Evolutionary conservation across 2,329 filamentous ascomycete genomes (phyloP), one percentile per base, ranked within the genome.

Genomic region (Neocatenulostroma microsporum): DNA sequence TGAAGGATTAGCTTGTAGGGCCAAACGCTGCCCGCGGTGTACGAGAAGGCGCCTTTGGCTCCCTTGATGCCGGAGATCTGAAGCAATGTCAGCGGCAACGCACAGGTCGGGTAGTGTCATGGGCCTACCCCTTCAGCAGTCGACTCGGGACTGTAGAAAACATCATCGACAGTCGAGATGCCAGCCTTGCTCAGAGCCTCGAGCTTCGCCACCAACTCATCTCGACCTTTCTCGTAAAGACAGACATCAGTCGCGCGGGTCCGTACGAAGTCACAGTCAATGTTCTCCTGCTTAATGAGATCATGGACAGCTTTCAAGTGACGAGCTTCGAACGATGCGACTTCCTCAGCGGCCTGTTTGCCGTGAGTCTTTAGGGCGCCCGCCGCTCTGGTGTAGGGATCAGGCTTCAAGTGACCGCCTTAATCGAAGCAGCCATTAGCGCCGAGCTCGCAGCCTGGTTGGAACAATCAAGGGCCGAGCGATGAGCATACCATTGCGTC

Each of bases 1-100:
- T 78, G 80, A 2, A 74, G 66, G 3, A 91, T 76, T 12, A 89
- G 72, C 62, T 87, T 88, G 60, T 89, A 88, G 1, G 84, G 83
- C 81, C 80, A 84, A 23, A 84, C 52, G 48, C 74, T 77, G 0
- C 74, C 81, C 0, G 82, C 81, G 33, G 73, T 56, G 31, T 58
- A 63, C 5, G 48, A 56, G 39, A 61, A 56, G 4, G 44, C 53
- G 2, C 50, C 55, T 30, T 57, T 55, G 2, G 62, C 62, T 2
- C 55, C 59, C 23, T 62, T 63, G 25, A 67, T 48, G 2, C 58
- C 60, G 1, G 61, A n/a, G n/a, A n/a, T n/a, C n/a, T n/a, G n/a
- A n/a, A n/a, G n/a, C n/a, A n/a, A n/a, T n/a, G n/a, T n/a, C n/a
- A n/a, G n/a, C n/a, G n/a, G n/a, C n/a, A n/a, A n/a, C n/a, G n/a